These are phyloP conservation scores for Suillus clintonianus DNA, from an alignment of 768 basidiomycete species.

Conservation along the genomic window DNA sequence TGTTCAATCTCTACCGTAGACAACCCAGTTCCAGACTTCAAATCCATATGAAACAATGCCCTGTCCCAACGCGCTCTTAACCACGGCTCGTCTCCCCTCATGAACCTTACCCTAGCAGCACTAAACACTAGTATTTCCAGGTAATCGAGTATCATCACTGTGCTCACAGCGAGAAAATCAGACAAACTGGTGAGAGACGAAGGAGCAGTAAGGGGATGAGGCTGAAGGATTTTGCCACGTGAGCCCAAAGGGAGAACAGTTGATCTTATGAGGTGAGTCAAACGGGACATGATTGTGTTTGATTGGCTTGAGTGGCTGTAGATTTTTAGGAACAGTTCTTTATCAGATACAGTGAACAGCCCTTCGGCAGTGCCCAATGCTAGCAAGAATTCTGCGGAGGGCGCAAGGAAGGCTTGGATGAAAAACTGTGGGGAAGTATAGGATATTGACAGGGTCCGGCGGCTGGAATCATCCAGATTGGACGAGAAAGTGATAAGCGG, in stretches of 20 bases:
- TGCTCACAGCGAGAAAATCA: conserved; percentile 22
- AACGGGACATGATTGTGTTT: conserved; percentile 12
- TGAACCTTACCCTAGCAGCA: conserved; percentile 44
- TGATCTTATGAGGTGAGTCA: conserved; percentile 2
- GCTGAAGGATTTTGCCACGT: conserved; percentile 17
- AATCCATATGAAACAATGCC: conserved; percentile 1
- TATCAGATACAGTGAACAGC: conserved; percentile 41
- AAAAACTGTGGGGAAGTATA: conserved; percentile 52
- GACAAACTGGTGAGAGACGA: background rate
- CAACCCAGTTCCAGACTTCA: background rate
- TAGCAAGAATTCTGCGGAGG: conserved; percentile 45
- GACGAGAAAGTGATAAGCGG: background rate
- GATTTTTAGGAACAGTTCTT: background rate
- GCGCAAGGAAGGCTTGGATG: conserved; percentile 44
- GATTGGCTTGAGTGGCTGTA: conserved; percentile 6
- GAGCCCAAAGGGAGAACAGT: conserved; percentile 28
- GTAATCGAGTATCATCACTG: conserved; percentile 24
- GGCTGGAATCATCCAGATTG: background rate
- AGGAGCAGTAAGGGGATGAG: background rate
- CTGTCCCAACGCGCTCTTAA: conserved; percentile 41
- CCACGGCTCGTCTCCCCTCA: conserved; percentile 59
- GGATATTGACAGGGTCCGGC: conserved; percentile 34
- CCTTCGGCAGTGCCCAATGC: conserved; percentile 38
- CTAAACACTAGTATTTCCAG: conserved; percentile 44
- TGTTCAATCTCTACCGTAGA: background rate